phyloP scores from a whole-genome alignment of 169 alveolate species.

The Cystoisospora suis region DNA sequence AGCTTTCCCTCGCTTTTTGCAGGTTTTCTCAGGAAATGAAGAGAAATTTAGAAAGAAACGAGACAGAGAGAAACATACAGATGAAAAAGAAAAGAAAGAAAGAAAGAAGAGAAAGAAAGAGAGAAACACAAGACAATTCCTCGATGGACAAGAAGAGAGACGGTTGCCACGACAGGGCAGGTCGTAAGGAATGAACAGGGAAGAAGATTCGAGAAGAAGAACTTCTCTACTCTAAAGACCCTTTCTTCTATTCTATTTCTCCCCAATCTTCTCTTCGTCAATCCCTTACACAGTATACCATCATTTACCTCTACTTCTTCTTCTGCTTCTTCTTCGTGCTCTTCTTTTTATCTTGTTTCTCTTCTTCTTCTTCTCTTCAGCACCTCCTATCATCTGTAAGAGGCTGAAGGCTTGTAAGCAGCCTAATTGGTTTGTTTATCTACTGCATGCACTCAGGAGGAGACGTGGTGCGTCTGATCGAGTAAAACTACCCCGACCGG shows the following conservation, averaged over 20 bases:
- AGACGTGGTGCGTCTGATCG: neutral
- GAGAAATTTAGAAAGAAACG: too few relatives aligned
- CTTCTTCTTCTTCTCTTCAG: neutral
- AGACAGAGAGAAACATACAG: neutral
- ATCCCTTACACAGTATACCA: neutral
- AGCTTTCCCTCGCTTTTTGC: neutral
- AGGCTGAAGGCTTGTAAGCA: neutral
- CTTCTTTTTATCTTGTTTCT: neutral
- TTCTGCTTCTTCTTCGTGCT: neutral
- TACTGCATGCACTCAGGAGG: neutral
- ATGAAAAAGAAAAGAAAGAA: neutral
- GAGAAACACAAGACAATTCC: neutral
- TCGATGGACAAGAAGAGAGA: neutral
- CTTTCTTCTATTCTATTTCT: too few relatives aligned
- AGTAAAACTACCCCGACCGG: neutral
- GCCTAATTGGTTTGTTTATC: neutral
- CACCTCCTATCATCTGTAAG: neutral
- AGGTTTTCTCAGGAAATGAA: neutral
- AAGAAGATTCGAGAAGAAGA: neutral
- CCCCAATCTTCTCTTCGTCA: too few relatives aligned
- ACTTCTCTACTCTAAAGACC: too few relatives aligned
- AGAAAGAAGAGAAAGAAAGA: neutral
- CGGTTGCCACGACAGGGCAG: neutral
- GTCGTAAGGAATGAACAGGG: neutral
- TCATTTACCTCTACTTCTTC: neutral